Conservation (phyloP, 164 flowering plant species). For the Vitis rotundifolia region DNA sequence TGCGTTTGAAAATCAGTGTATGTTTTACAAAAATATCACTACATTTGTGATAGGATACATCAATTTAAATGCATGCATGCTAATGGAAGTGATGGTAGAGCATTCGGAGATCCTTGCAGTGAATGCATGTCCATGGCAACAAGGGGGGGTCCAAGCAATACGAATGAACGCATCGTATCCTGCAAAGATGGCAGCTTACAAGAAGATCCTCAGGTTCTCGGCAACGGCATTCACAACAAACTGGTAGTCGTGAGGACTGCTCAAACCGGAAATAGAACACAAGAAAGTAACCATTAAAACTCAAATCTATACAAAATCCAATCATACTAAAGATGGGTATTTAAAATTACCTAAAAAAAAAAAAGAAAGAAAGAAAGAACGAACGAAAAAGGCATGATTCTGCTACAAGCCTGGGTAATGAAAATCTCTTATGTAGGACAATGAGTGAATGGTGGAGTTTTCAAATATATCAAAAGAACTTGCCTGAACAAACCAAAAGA, state of each 20-base stretch:
- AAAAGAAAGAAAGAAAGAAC: too few relatives aligned
- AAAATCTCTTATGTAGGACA: too few relatives aligned
- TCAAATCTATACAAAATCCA: too few relatives aligned
- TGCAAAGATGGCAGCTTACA: constrained; percentile 59
- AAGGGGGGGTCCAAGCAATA: constrained; percentile 89
- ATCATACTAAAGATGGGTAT: too few relatives aligned
- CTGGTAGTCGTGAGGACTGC: constrained; percentile 32
- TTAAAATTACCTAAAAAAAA: too few relatives aligned
- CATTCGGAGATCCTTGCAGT: constrained; percentile 66
- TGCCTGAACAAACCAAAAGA: too few relatives aligned
- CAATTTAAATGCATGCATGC: not conserved
- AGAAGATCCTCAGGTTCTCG: constrained; percentile 82
- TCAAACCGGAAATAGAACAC: constrained; percentile 8
- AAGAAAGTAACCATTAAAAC: not conserved
- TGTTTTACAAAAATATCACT: not conserved
- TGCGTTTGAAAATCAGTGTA: too few relatives aligned
- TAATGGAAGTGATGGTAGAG: constrained; percentile 24
- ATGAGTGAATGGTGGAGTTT: too few relatives aligned
- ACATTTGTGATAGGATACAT: not conserved
- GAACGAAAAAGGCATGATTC: too few relatives aligned
- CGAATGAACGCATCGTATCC: constrained; percentile 53
- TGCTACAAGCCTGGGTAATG: too few relatives aligned
- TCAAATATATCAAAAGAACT: too few relatives aligned
- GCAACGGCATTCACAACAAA: constrained; percentile 56
- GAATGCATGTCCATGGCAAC: constrained; percentile 77